These are phyloP conservation scores for Dothistroma pini DNA, from an alignment of 2,329 filamentous ascomycete species.

Conservation along the genomic window DNA sequence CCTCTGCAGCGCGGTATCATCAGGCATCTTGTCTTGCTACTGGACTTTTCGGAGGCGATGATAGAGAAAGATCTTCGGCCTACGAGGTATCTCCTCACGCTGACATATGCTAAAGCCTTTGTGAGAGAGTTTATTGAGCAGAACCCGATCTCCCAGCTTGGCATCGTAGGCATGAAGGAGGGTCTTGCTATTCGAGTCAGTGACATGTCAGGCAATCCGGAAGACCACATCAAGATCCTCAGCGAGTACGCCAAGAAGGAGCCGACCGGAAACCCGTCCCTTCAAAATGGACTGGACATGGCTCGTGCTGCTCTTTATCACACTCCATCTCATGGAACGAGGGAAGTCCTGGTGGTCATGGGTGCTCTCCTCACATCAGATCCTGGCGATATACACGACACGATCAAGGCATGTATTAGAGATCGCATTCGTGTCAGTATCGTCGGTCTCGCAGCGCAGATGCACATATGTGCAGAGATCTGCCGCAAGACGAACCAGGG, in stretches of 20 bases:
- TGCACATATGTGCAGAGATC: conserved; percentile 88
- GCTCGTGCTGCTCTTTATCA: conserved; percentile 88
- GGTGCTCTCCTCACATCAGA: conserved; percentile 87
- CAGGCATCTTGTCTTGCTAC: conserved; percentile 83
- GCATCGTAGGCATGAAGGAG: conserved; percentile 88
- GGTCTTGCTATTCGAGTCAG: conserved; percentile 81
- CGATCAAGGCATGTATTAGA: conserved; percentile 70
- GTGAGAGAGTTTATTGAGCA: conserved; percentile 96
- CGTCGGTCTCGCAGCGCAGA: conserved; percentile 84
- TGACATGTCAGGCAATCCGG: conserved; percentile 87
- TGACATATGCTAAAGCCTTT: conserved; percentile 82
- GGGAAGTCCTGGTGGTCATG: conserved; percentile 88
- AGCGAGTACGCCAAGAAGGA: conserved; percentile 50
- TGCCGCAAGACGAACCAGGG: conserved; percentile 83
- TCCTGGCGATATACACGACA: conserved; percentile 92
- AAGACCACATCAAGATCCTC: conserved; percentile 77
- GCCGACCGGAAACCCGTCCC: conserved; percentile 49
- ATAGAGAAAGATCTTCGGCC: conserved; percentile 90
- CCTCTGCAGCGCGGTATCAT: conserved; percentile 96
- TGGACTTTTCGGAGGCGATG: conserved; percentile 95
- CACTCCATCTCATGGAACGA: conserved; percentile 85
- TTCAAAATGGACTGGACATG: conserved; percentile 97
- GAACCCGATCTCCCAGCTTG: conserved; percentile 95
- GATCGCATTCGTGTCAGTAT: conserved; percentile 86
- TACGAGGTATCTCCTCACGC: conserved; percentile 74